A percentile compares a stretch with the other conserved stretches of the same genome.
phyloP scores from a whole-genome alignment of 2,329 filamentous ascomycete genomes.

The Epichloe bromicola region DNA sequence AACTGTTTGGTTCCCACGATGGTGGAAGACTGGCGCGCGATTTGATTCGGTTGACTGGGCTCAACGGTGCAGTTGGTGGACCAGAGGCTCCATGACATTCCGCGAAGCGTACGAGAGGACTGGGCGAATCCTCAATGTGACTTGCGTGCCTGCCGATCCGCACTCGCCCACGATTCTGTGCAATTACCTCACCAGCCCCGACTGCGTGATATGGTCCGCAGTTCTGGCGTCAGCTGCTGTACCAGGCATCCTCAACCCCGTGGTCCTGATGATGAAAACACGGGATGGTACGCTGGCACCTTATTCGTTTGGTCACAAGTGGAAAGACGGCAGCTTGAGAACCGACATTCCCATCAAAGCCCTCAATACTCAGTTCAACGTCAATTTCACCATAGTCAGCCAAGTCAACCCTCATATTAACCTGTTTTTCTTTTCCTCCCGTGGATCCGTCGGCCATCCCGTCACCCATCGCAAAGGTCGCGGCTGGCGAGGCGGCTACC shows the following conservation, averaged over 20 bases:
- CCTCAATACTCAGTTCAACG: constrained; percentile 93
- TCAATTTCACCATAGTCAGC: constrained; percentile 85
- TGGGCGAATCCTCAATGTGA: constrained; percentile 87
- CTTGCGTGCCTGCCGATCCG: constrained; percentile 89
- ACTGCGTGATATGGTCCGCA: constrained; percentile 97
- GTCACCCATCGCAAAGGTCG: constrained; percentile 88
- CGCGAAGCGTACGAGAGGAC: constrained; percentile 88
- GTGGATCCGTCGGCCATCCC: constrained; percentile 80
- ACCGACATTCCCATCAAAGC: constrained; percentile 94
- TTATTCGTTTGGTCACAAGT: constrained; percentile 96
- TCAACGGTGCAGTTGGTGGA: constrained; percentile 74
- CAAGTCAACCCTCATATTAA: constrained; percentile 97
- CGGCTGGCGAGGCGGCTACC: constrained; percentile 90
- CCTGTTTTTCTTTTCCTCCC: constrained; percentile 94
- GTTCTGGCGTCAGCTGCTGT: constrained; percentile 91
- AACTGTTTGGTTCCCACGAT: constrained; percentile 63
- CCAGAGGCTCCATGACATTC: constrained; percentile 83
- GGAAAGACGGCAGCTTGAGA: constrained; percentile 91
- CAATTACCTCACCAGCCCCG: constrained; percentile 88
- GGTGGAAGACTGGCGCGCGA: constrained; percentile 84
- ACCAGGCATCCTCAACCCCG: constrained; percentile 87
- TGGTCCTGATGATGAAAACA: constrained; percentile 85
- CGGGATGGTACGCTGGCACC: constrained; percentile 64
- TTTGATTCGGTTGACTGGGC: constrained; percentile 96
- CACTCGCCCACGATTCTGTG: constrained; percentile 85